Evolutionary conservation across 1,139 yeast genomes (phyloP).

Genomic region (Pneumocystis sp.): DNA sequence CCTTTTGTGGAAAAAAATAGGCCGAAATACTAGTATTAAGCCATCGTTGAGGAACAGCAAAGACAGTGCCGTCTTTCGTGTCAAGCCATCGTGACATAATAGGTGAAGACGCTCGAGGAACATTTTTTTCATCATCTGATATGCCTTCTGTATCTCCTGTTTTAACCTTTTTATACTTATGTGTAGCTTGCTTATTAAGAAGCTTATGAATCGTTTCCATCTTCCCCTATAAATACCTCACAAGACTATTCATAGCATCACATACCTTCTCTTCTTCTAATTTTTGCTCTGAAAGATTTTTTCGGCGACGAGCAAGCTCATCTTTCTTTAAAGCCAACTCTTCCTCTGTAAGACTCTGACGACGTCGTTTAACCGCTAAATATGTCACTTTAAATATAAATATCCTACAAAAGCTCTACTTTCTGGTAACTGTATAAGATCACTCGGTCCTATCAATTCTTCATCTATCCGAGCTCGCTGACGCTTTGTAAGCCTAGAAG

Average conservation of each 20-base stretch:
- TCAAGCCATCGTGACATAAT: slow-evolving; percentile 1
- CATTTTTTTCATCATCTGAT: neutral
- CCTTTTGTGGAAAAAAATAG: neutral
- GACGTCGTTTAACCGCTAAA: slow-evolving; percentile 18
- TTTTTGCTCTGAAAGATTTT: slow-evolving; percentile 67
- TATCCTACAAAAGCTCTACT: slow-evolving; percentile 13
- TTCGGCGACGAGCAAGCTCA: slow-evolving; percentile 77
- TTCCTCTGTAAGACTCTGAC: slow-evolving; percentile 56
- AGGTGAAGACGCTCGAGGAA: neutral
- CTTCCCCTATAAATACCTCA: neutral
- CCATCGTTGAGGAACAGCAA: neutral
- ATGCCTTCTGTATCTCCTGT: neutral
- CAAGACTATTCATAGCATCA: too few relatives aligned
- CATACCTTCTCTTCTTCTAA: slow-evolving; percentile 67
- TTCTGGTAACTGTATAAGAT: slow-evolving; percentile 16
- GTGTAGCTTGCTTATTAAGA: neutral
- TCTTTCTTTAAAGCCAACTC: slow-evolving; percentile 69
- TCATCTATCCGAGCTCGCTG: slow-evolving; percentile 27
- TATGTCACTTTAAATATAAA: neutral
- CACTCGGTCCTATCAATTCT: slow-evolving; percentile 12
- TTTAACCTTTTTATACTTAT: neutral
- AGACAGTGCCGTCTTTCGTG: neutral
- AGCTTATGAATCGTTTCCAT: neutral
- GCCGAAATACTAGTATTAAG: neutral
- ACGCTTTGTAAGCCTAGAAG: slow-evolving; percentile 27